Conservation (phyloP, 2,329 filamentous ascomycete species). For the Colletotrichum shisoi region DNA sequence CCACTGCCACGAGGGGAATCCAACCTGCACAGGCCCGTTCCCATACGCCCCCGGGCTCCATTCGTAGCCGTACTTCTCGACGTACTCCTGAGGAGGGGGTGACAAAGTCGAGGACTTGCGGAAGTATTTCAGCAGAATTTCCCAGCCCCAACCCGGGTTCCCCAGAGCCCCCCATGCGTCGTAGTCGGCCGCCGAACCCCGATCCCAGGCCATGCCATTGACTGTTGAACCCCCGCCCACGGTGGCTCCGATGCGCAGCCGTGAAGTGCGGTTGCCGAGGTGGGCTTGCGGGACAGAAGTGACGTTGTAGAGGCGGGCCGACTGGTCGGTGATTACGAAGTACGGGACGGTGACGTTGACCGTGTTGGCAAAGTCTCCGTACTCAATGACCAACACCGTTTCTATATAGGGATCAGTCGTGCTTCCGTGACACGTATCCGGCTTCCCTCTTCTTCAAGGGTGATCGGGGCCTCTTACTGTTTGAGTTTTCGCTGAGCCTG, state of each 20-base stretch:
- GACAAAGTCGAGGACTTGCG: slow-evolving; percentile 43
- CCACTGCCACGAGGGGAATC: slow-evolving; percentile 44
- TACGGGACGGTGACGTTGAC: slow-evolving; percentile 42
- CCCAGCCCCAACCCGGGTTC: slow-evolving; percentile 51
- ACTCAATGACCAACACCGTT: slow-evolving; percentile 44
- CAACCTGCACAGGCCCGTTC: slow-evolving; percentile 41
- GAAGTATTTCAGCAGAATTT: slow-evolving; percentile 46
- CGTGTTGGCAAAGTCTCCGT: slow-evolving; percentile 44
- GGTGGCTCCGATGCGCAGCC: slow-evolving; percentile 42
- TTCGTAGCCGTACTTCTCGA: slow-evolving; percentile 25
- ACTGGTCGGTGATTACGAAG: slow-evolving; percentile 38
- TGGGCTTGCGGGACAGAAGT: slow-evolving; percentile 44
- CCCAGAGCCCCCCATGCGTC: slow-evolving; percentile 51
- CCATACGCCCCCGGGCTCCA: slow-evolving; percentile 26
- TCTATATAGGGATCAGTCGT: slow-evolving; percentile 17
- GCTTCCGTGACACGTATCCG: background rate
- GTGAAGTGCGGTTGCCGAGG: slow-evolving; percentile 40
- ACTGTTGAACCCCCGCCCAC: slow-evolving; percentile 46
- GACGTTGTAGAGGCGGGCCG: slow-evolving; percentile 27
- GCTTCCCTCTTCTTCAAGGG: accelerated
- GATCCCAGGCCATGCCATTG: slow-evolving; percentile 47
- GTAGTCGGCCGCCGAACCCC: slow-evolving; percentile 44
- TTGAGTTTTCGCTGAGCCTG: slow-evolving; percentile 49
- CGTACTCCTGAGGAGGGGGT: slow-evolving; percentile 36
- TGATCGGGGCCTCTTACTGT: slow-evolving; percentile 24